A percentile compares a stretch with the other conserved stretches of the same genome.
These are phyloP conservation scores for Holtermanniella nyarrowii DNA, from an alignment of 768 basidiomycete species.

Conservation along the genomic window DNA sequence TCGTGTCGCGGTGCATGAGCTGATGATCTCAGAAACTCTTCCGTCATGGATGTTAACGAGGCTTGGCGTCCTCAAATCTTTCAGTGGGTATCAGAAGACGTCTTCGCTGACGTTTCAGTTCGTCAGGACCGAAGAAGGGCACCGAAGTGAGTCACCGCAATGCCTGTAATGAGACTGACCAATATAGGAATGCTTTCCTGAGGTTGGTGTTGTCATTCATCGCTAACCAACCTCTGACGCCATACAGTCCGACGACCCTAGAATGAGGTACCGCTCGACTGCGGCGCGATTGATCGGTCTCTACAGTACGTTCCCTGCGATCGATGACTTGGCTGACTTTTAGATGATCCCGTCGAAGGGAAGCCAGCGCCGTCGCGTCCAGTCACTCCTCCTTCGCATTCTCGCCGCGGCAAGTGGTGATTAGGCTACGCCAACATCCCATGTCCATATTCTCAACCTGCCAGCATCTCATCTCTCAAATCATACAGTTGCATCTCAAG, in stretches of 20 bases:
- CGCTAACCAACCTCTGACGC: background rate
- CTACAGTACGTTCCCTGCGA: conserved; percentile 6
- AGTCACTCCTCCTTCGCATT: too few species aligned
- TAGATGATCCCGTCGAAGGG: too few species aligned
- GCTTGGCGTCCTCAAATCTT: conserved; percentile 35
- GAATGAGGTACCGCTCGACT: conserved; percentile 5
- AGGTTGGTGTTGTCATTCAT: conserved; percentile 6
- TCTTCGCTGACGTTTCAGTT: conserved; percentile 5
- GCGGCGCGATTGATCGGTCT: conserved; percentile 5
- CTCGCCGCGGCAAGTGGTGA: too few species aligned
- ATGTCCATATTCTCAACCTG: too few species aligned
- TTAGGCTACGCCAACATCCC: too few species aligned
- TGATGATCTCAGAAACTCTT: conserved; percentile 24
- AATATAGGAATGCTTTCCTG: conserved; percentile 25
- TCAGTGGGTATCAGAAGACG: conserved; percentile 16
- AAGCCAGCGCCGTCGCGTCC: too few species aligned
- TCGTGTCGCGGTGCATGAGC: background rate
- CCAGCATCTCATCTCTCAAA: too few species aligned
- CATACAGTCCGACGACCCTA: conserved; percentile 13
- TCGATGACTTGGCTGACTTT: too few species aligned
- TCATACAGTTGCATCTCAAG: too few species aligned
- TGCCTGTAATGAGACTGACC: background rate
- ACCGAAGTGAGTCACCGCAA: conserved; percentile 11
- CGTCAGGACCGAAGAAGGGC: conserved; percentile 24
- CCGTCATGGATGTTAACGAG: conserved; percentile 34